These are phyloP conservation scores for Scheffersomyces amazonensis DNA, from an alignment of 805 yeast genomes.

Conservation along the genomic window DNA sequence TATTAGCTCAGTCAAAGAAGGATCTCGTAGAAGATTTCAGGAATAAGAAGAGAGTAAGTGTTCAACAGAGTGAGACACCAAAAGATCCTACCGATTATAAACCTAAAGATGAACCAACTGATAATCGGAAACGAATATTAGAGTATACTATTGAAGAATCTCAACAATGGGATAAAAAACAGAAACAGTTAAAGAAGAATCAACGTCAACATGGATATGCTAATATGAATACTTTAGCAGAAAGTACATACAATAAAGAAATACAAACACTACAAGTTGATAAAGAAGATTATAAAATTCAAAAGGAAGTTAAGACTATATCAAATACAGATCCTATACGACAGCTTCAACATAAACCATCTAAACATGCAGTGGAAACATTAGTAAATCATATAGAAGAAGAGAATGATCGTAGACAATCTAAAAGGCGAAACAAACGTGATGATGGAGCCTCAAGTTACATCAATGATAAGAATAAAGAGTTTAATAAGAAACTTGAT, in stretches of 20 bases:
- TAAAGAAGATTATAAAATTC: conserved; percentile 39
- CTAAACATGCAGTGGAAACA: conserved; percentile 18
- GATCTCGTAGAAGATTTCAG: neutral
- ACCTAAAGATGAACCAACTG: too few relatives aligned
- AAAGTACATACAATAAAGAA: conserved; percentile 56
- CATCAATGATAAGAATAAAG: conserved; percentile 70
- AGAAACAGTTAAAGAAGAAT: conserved; percentile 22
- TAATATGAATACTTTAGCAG: conserved; percentile 57
- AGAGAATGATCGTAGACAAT: conserved; percentile 32
- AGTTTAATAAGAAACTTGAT: conserved; percentile 66
- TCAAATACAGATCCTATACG: conserved; percentile 16
- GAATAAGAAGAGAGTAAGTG: too few relatives aligned
- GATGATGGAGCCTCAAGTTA: conserved; percentile 38
- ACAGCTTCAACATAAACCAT: conserved; percentile 34
- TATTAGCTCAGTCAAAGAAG: neutral
- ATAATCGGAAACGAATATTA: conserved; percentile 2
- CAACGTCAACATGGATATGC: conserved; percentile 37
- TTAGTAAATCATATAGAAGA: conserved; percentile 32
- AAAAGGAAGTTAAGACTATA: conserved; percentile 25
- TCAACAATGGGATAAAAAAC: conserved; percentile 56
- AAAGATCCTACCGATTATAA: too few relatives aligned
- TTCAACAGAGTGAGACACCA: too few relatives aligned
- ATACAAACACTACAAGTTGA: conserved; percentile 34
- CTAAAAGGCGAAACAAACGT: conserved; percentile 33
- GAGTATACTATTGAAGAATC: conserved; percentile 56